Conservation (phyloP, 2,329 filamentous ascomycete species). For the Plectosphaerella sp. region DNA sequence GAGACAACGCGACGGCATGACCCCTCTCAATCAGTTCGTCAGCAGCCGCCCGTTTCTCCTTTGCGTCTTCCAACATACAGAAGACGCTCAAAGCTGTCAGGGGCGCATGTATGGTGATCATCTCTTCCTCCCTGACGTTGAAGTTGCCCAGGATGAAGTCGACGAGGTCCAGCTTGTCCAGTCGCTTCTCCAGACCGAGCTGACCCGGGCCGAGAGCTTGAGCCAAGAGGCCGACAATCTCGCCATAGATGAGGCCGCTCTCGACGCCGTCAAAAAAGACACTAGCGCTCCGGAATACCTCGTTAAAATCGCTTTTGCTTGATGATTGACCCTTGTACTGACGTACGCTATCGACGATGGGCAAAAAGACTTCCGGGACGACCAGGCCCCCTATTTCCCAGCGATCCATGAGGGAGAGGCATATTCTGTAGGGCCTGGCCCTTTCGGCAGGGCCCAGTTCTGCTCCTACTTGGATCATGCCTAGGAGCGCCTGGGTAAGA, state of each 20-base stretch:
- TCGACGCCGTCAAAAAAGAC: constrained; percentile 98
- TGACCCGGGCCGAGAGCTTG: constrained; percentile 49
- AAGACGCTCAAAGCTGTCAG: constrained; percentile 64
- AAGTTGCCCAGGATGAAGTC: constrained; percentile 83
- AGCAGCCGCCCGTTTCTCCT: constrained; percentile 22
- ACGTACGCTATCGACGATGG: constrained; percentile 76
- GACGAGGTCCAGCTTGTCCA: constrained; percentile 66
- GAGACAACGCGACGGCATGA: constrained; percentile 46
- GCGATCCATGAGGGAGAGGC: constrained; percentile 92
- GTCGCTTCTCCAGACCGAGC: constrained; percentile 39
- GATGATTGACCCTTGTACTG: constrained; percentile 63
- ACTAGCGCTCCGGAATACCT: constrained; percentile 88
- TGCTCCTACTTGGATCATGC: constrained; percentile 63
- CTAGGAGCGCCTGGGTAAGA: constrained; percentile 68
- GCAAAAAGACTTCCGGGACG: constrained; percentile 83
- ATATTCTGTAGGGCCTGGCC: constrained; percentile 84
- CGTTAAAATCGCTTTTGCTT: constrained; percentile 68
- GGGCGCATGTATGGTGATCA: constrained; percentile 83
- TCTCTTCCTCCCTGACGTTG: constrained; percentile 93
- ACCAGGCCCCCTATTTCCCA: constrained; percentile 95
- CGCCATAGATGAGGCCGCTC: constrained; percentile 86
- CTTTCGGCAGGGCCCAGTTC: constrained; percentile 56
- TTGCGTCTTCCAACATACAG: constrained; percentile 54
- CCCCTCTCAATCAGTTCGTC: constrained; percentile 24
- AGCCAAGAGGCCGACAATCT: constrained; percentile 66